Evolutionary conservation across 116 monocot species (phyloP).

Genomic region (Cymodocea nodosa): DNA sequence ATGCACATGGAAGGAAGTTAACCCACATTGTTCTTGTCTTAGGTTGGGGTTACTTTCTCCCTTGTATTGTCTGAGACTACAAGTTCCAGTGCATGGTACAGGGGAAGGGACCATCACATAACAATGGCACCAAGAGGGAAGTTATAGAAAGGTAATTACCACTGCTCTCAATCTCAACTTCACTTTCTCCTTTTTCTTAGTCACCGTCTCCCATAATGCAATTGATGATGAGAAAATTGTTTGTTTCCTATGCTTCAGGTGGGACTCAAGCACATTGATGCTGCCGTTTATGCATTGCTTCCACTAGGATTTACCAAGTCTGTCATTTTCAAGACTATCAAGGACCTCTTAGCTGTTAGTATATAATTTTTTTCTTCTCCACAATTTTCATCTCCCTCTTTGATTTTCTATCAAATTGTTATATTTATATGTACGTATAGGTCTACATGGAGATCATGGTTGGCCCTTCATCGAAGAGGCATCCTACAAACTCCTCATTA

Average conservation of each 20-base stretch:
- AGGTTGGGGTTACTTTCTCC: too few species aligned
- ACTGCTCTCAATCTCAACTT: too few species aligned
- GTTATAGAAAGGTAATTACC: too few species aligned
- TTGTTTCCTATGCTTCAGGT: background rate
- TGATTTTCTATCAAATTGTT: background rate
- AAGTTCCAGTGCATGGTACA: too few species aligned
- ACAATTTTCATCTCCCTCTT: background rate
- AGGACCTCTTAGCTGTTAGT: background rate
- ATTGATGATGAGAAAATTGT: too few species aligned
- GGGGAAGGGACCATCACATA: too few species aligned
- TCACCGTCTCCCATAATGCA: too few species aligned
- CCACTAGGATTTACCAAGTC: constrained; percentile 1
- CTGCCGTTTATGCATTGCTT: constrained; percentile 5
- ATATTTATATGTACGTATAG: background rate
- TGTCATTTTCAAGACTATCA: background rate
- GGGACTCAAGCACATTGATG: constrained; percentile 5
- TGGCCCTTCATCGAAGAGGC: constrained; percentile 11
- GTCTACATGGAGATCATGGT: constrained; percentile 13
- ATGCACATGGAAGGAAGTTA: too few species aligned
- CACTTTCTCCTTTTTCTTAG: too few species aligned
- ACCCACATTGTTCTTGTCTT: too few species aligned
- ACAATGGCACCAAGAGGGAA: too few species aligned
- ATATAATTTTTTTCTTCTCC: background rate
- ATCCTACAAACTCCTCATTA: constrained; percentile 5
- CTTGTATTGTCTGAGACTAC: too few species aligned